These are phyloP conservation scores for Miscanthus lutarioriparius DNA, from an alignment of 176 grass and related monocot species.

Conservation along the genomic window DNA sequence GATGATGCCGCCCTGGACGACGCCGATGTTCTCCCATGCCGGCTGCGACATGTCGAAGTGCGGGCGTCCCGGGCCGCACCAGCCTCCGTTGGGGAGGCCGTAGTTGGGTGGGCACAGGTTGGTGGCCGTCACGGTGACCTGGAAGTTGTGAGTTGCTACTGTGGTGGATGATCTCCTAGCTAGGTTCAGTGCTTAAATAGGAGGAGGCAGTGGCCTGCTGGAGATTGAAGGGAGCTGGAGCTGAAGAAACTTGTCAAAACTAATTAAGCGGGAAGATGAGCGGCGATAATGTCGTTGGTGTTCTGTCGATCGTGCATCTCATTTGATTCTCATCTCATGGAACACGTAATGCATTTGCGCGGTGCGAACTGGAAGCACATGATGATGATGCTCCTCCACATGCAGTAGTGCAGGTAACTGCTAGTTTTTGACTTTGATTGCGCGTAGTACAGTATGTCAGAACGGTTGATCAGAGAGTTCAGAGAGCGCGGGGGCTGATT, in stretches of 20 bases:
- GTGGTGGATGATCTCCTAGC: background rate
- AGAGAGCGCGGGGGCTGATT: background rate
- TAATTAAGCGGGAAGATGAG: background rate
- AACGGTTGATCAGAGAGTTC: background rate
- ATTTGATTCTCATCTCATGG: slow-evolving; percentile 16
- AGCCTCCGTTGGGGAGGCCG: slow-evolving; percentile 47
- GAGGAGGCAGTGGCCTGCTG: background rate
- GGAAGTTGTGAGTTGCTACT: too few relatives aligned
- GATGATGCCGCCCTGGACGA: slow-evolving; percentile 47
- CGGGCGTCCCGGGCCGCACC: slow-evolving; percentile 48
- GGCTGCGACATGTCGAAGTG: slow-evolving; percentile 86
- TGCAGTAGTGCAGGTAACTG: background rate
- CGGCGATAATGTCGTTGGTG: background rate
- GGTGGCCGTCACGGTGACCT: slow-evolving; percentile 53
- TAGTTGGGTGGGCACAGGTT: slow-evolving; percentile 69
- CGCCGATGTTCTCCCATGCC: slow-evolving; percentile 44
- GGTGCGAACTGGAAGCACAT: slow-evolving; percentile 9
- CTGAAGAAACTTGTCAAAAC: background rate
- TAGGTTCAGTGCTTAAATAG: slow-evolving; percentile 4
- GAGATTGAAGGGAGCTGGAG: background rate
- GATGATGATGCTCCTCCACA: background rate
- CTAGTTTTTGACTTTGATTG: slow-evolving; percentile 1
- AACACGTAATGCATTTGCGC: slow-evolving; percentile 3
- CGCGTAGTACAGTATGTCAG: background rate
- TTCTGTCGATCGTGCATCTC: background rate